Base-by-base conservation (phyloP, 2,329 filamentous ascomycete species). In the Colletotrichum nymphaeae region DNA sequence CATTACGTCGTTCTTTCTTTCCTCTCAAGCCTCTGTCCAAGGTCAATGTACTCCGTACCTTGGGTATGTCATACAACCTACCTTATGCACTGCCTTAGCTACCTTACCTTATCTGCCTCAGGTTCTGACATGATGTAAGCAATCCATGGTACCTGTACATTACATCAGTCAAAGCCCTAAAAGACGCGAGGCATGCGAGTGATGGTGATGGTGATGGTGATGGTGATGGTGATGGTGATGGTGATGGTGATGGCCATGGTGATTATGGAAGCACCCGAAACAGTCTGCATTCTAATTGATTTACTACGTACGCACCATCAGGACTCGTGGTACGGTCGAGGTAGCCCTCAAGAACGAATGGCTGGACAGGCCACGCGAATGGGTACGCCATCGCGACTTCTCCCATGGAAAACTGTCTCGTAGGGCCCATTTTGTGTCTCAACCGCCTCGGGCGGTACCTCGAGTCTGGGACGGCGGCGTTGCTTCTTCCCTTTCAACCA, bases 191-290 rank as follows among this genome's bases (percentile, higher is more conserved):
- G 42, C 42, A 32, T 46, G 42, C 16, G 42, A 19, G 72, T 86
- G 77, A 80, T 76, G 69, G 86, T 88, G 78, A 88, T 81, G 78
- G 86, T 28, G 26, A 28, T 26, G 26, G 26, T 88, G 76, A 84
- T 72, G 68, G 83, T 83, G 75, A 78, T 79, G 67, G 84, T 85
- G 63, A 80, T 80, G 68, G 86, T 88, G 78, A 88, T 81, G 78
- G 86, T 28, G 26, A 28, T 26, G 26, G 26, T 88, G 76, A 84
- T 72, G 68, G 83, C 83, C 75, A 78, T 79, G 67, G 84, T 85
- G 63, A 80, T 80, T 67, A 86, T 88, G 22, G 84, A 83, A 69
- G 86, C 88, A 28, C 28, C 67, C 67, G 32, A 59, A 53, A 58
- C 62, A 60, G 55, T 28, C 49, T 55, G 63, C 37, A 42, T 14